Evolutionary conservation across 2,329 filamentous ascomycete genomes (phyloP).

Genomic region (Diaporthe vaccinii): DNA sequence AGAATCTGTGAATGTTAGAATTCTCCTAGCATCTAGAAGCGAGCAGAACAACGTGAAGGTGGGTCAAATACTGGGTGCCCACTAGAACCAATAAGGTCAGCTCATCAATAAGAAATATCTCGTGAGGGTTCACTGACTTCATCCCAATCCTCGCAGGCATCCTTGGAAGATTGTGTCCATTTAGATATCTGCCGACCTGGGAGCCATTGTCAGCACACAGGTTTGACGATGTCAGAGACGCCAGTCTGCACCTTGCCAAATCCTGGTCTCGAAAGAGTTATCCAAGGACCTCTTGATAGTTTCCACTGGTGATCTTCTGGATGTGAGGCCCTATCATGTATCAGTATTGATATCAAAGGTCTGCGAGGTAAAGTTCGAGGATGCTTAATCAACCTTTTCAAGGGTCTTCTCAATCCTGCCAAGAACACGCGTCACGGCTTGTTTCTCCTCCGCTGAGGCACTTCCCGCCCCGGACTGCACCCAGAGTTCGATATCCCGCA

Average conservation of each 20-base stretch:
- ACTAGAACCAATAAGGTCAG: not conserved
- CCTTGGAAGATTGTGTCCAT: not conserved
- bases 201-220: not conserved
- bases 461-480: slow-evolving; percentile 6
- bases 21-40: not conserved
- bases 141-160: not conserved
- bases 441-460: slow-evolving; percentile 1
- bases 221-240: no score
- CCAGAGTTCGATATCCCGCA: slow-evolving; percentile 1
- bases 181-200: not conserved
- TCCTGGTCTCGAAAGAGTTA: not conserved
- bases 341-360: not conserved
- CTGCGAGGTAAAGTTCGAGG: no score
- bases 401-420: not conserved
- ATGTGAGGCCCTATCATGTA: not conserved
- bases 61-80: not conserved
- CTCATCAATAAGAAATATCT: no score
- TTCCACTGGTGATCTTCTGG: not conserved
- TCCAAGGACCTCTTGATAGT: not conserved
- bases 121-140: not conserved
- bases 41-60: not conserved
- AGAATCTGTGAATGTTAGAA: not conserved
- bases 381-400: not conserved
- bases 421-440: not conserved
- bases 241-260: not conserved